phyloP scores from a whole-genome alignment of 2,329 filamentous ascomycete genomes.

The Phialemoniopsis sp. region DNA sequence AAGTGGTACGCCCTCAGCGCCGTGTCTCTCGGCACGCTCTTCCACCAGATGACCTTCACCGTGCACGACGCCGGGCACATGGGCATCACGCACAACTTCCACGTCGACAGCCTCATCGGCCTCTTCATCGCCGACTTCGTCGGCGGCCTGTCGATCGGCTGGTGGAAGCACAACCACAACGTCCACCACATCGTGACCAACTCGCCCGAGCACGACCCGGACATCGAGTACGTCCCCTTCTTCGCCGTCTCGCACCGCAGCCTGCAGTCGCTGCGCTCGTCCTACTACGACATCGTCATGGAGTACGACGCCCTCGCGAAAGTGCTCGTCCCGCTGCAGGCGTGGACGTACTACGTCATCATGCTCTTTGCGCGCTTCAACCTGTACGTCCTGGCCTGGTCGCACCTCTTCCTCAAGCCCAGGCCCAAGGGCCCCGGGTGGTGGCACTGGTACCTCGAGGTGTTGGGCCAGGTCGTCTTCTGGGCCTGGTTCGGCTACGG shows the following conservation, averaged over 20 bases:
- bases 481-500: slow-evolving; percentile 85
- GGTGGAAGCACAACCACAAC: slow-evolving; percentile 98
- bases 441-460: slow-evolving; percentile 82
- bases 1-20: slow-evolving; percentile 69
- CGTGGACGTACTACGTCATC: slow-evolving; percentile 79
- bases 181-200: slow-evolving; percentile 97
- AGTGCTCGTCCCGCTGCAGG: slow-evolving; percentile 67
- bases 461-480: slow-evolving; percentile 73
- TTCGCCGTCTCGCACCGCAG: slow-evolving; percentile 84
- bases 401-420: slow-evolving; percentile 65
- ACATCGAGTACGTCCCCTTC: slow-evolving; percentile 88
- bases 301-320: slow-evolving; percentile 71
- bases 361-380: slow-evolving; percentile 83
- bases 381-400: slow-evolving; percentile 77
- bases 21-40: slow-evolving; percentile 74
- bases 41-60: slow-evolving; percentile 93
- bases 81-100: slow-evolving; percentile 91
- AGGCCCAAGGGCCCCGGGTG: slow-evolving; percentile 74
- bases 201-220: slow-evolving; percentile 89
- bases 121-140: slow-evolving; percentile 88
- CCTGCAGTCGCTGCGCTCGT: slow-evolving; percentile 67
- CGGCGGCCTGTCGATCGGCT: slow-evolving; percentile 84
- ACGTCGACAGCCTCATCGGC: slow-evolving; percentile 77
- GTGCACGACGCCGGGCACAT: slow-evolving; percentile 96
- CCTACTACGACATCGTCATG: slow-evolving; percentile 81